phyloP scores from a whole-genome alignment of 1,284 basidiomycete species.

The Boletellus dicymbophilus region DNA sequence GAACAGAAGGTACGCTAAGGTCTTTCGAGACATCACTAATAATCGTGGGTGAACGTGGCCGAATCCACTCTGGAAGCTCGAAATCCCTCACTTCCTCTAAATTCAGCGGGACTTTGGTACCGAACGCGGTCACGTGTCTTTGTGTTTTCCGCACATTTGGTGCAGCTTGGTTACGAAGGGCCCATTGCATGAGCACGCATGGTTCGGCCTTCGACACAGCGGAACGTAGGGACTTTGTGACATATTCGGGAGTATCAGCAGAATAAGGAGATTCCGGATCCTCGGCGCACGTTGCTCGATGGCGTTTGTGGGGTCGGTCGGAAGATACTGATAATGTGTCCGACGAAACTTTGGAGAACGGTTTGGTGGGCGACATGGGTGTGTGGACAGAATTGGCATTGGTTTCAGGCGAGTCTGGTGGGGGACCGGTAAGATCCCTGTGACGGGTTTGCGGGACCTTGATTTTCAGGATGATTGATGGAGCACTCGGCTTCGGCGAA shows the following conservation, averaged over 20 bases:
- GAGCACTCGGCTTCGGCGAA: conserved; percentile 20
- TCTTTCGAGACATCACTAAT: conserved; percentile 9
- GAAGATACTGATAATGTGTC: conserved; percentile 30
- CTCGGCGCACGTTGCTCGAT: conserved; percentile 17
- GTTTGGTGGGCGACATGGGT: conserved; percentile 25
- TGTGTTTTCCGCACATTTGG: conserved; percentile 50
- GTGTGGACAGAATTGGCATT: conserved; percentile 11
- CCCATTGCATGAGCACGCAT: conserved; percentile 48
- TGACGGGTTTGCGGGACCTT: conserved; percentile 32
- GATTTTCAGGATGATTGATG: conserved; percentile 34
- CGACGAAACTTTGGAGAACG: conserved; percentile 33
- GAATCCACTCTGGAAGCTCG: conserved; percentile 48
- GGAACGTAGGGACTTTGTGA: conserved; percentile 8
- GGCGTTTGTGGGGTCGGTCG: conserved; percentile 31
- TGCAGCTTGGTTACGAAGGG: conserved; percentile 46
- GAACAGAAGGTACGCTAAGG: conserved; percentile 1
- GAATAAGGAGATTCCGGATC: conserved; percentile 26
- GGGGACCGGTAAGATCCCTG: conserved; percentile 17
- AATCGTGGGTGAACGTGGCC: conserved; percentile 20
- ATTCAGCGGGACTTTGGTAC: conserved; percentile 48
- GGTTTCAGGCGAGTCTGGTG: conserved; percentile 20
- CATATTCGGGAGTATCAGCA: conserved; percentile 20
- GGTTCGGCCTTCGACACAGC: conserved; percentile 31
- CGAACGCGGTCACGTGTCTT: conserved; percentile 57
- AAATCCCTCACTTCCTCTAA: conserved; percentile 50